Evolutionary conservation across 257 asterid species (phyloP), one percentile per base, ranked within the genome.

Genomic region (Agastache rugosa): DNA sequence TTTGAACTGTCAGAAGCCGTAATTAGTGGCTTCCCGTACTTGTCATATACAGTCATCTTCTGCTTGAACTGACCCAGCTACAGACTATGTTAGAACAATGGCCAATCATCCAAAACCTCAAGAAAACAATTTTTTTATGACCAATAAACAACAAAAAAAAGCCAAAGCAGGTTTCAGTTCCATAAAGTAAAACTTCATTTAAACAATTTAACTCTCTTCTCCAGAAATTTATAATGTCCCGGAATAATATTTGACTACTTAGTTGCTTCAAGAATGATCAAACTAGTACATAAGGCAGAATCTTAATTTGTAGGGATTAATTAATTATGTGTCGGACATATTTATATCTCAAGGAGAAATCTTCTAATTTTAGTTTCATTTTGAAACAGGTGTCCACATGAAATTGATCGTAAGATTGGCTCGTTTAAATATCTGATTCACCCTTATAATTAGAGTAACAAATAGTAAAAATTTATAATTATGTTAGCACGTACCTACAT

Each of bases 41-140:
- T 78, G 85, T 91, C 89, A 11, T 79, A 29, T 23, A 79, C 20
- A 29, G 86, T 19, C 2, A 11, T 73, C 84, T 67, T 90, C 62
- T 85, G 92, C 88, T 89, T 94, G 84, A 92, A 94, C 96, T 91
- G 96, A 67, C 84, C 84, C 79, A 84, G 77, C 77, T 70, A 77
- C 59, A 47, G 75, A 61, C 54, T 59, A 45, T 29, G 79, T 87
- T 79, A 87, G 77, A 69, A 73, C 47, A 68, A 54, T 59, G 71
- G 62, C 55, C 70, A 70, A 25, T 64, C 67, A 75, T 22, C 53
- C 48, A 51, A 67, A 55, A 62, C 37, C 70, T 39, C 53, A 22
- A 64, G 20, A 39, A 39, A 37, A 42, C 12, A 11, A 19, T 10
- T 0, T 63, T 63, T 11, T 39, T 19, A 11, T 39, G 54, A 41